Evolutionary conservation across 176 grass and related monocot species (phyloP).

Genomic region (Themeda triandra): DNA sequence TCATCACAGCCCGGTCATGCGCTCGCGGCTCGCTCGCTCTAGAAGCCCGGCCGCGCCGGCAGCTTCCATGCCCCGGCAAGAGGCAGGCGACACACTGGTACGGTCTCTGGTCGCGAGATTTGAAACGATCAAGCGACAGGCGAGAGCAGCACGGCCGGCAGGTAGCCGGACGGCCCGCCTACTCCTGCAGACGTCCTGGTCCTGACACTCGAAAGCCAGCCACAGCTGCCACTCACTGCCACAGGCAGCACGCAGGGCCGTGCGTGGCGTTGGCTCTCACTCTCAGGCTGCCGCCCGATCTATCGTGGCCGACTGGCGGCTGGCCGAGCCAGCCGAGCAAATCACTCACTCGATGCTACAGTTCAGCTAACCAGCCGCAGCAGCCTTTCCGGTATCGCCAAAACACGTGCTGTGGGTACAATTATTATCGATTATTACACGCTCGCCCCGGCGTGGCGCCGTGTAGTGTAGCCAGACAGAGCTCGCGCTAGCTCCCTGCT

Average conservation of each 20-base stretch:
- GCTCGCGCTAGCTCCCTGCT: not conserved
- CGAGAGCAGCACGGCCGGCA: not conserved
- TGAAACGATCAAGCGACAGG: constrained; percentile 27
- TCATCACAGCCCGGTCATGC: not conserved
- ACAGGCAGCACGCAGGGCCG: not conserved
- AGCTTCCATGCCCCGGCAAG: not conserved
- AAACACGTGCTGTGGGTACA: constrained; percentile 20
- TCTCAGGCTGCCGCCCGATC: not conserved
- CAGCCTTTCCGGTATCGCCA: not conserved
- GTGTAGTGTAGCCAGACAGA: not conserved
- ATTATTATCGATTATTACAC: constrained; percentile 21
- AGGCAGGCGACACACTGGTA: not conserved
- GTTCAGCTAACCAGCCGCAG: not conserved
- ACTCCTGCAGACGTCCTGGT: not conserved
- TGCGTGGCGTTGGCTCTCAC: not conserved
- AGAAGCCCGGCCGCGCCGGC: not conserved
- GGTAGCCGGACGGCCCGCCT: not conserved
- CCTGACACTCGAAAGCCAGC: constrained; percentile 17
- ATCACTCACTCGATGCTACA: not conserved
- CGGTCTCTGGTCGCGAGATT: not conserved
- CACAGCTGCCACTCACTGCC: not conserved
- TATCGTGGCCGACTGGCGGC: not conserved
- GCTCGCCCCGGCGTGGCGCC: not conserved
- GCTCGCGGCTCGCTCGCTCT: not conserved
- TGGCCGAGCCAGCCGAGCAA: too few species aligned